Conservation (phyloP, 2,329 filamentous ascomycete species). For the Ophiocordyceps camponoti-leonardi region DNA sequence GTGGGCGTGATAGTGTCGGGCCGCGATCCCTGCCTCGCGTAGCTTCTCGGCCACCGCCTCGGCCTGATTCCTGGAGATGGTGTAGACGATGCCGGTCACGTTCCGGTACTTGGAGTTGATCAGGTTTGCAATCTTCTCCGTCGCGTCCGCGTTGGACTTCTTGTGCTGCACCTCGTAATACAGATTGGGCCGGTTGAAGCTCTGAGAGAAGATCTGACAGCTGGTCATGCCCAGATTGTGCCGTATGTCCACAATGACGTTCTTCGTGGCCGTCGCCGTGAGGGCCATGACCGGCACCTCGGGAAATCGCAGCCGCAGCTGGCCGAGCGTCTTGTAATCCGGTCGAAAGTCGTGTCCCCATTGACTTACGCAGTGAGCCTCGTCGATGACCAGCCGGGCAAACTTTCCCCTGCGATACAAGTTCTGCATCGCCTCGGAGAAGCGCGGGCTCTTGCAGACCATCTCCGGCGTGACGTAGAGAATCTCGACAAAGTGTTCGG, state of each 20-base stretch:
- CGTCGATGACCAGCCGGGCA: slow-evolving; percentile 87
- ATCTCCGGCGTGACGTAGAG: slow-evolving; percentile 96
- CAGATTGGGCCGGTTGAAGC: slow-evolving; percentile 92
- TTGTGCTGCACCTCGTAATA: slow-evolving; percentile 74
- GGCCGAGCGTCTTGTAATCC: slow-evolving; percentile 78
- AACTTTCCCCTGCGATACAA: slow-evolving; percentile 58
- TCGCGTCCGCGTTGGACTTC: slow-evolving; percentile 31
- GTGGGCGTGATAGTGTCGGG: slow-evolving; percentile 73
- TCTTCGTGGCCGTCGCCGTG: slow-evolving; percentile 86
- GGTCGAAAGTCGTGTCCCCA: slow-evolving; percentile 98
- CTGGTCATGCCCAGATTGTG: slow-evolving; percentile 72
- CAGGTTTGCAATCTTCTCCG: slow-evolving; percentile 36
- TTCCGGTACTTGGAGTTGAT: slow-evolving; percentile 54
- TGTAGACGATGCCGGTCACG: slow-evolving; percentile 85
- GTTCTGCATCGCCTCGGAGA: slow-evolving; percentile 46
- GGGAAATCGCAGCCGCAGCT: slow-evolving; percentile 53
- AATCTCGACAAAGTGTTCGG: slow-evolving; percentile 65
- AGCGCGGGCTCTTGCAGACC: slow-evolving; percentile 63
- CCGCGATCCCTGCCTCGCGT: slow-evolving; percentile 45
- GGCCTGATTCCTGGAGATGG: slow-evolving; percentile 67
- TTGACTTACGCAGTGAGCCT: slow-evolving; percentile 98
- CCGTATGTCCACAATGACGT: slow-evolving; percentile 82
- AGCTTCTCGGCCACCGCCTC: slow-evolving; percentile 65
- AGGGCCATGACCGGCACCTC: slow-evolving; percentile 83
- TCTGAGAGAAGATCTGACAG: slow-evolving; percentile 72